Evolutionary conservation across 2,329 filamentous ascomycete species (phyloP), one percentile per base, ranked within the genome.

Genomic region (Colletotrichum sp.): DNA sequence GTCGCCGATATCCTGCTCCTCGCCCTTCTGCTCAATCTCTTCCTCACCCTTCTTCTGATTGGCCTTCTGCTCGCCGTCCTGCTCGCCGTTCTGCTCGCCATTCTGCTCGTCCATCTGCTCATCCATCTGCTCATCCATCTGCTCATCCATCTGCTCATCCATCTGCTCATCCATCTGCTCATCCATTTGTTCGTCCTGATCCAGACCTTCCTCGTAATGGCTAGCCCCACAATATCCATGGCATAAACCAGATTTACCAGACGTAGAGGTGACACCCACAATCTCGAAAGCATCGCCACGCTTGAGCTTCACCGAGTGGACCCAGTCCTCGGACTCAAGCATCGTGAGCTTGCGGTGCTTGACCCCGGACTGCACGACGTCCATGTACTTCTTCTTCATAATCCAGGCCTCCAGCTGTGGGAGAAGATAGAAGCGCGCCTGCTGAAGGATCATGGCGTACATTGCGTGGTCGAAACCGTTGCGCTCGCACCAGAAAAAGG

Each of bases 371-470:
- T 72, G 71, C 16, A 81, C 75, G 66, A 72, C 77, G 15, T 78
- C 73, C 34, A 77, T 77, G 63, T 78, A 80, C 18, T 66, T 67
- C 67, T 78, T 72, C 6, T 77, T 48, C 16, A 64, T 39, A 60
- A 83, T 77, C 82, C 82, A 83, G 21, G 52, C 65, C 70, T 78
- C 75, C 9, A 83, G 80, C 30, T 77, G 72, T 36, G 77, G 68
- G 15, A 82, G 76, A 36, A 77, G 74, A 75, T 85, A 86, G 72
- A 83, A 84, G 39, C 80, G 73, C 4, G 84, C 84, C 70, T 86
- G 83, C 1, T 74, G 78, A 18, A 82, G 76, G 3, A 86, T 74
- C 12, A 78, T 80, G n/a, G 78, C 77, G 78, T 87, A 87, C 21
- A 84, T 72, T 18, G 75, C 74, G 65, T 82, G 80, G 67, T 86